These are phyloP conservation scores for Rhizopogon roseolus DNA, from an alignment of 768 basidiomycete species.

Conservation along the genomic window DNA sequence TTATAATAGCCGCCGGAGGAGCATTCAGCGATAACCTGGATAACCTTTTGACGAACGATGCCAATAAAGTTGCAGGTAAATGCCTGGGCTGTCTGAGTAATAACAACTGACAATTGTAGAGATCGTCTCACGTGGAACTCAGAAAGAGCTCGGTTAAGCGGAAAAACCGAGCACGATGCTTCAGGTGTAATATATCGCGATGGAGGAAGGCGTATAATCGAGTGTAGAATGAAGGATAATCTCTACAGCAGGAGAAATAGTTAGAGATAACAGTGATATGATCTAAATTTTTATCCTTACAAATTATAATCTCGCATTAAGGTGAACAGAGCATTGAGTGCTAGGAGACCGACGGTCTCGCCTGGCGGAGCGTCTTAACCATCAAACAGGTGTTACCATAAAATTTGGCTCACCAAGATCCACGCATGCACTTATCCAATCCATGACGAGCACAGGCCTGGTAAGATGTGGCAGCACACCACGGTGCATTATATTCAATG, in stretches of 20 bases:
- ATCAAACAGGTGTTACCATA: background rate
- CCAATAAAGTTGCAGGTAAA: conserved; percentile 85
- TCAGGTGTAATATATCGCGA: conserved; percentile 82
- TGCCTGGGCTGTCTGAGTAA: conserved; percentile 43
- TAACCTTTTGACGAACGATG: conserved; percentile 91
- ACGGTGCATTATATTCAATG: conserved; percentile 75
- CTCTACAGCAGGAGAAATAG: conserved; percentile 42
- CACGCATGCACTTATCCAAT: conserved; percentile 84
- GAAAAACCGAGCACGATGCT: conserved; percentile 93
- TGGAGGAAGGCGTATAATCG: conserved; percentile 89
- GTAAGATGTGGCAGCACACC: conserved; percentile 83
- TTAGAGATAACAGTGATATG: background rate
- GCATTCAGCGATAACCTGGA: conserved; percentile 79
- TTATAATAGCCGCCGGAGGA: conserved; percentile 86
- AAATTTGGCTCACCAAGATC: conserved; percentile 57
- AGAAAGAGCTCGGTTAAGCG: conserved; percentile 87
- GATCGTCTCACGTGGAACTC: conserved; percentile 71
- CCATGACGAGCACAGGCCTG: conserved; percentile 76
- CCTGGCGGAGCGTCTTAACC: conserved; percentile 38
- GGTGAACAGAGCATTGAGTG: conserved; percentile 86
- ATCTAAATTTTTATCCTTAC: conserved; percentile 39
- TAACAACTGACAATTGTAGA: background rate
- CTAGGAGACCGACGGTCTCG: conserved; percentile 80
- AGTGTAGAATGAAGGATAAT: conserved; percentile 94
- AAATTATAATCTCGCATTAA: conserved; percentile 92